A percentile compares a stretch with the other conserved stretches of the same genome.
Evolutionary conservation across 805 yeast genomes (phyloP).

Genomic region (Myxozyma neglecta): DNA sequence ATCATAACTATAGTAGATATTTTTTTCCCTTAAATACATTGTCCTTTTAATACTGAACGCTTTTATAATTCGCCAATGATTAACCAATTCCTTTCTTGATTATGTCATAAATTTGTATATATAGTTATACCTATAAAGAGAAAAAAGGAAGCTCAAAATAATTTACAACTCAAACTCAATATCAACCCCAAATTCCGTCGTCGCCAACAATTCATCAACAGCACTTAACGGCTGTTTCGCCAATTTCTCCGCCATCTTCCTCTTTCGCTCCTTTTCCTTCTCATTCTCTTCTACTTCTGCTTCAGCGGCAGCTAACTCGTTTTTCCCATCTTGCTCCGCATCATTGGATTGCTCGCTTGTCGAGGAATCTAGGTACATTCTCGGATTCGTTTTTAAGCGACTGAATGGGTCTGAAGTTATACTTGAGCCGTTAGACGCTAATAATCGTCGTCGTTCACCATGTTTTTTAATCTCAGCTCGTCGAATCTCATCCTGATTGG

Average conservation of each 20-base stretch:
- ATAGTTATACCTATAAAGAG: not conserved
- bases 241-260: slow-evolving; percentile 37
- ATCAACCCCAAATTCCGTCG: slow-evolving; percentile 42
- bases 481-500: slow-evolving; percentile 74
- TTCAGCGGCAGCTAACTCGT: slow-evolving; percentile 9
- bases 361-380: slow-evolving; percentile 63
- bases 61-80: too few relatives aligned
- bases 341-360: slow-evolving; percentile 48
- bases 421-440: slow-evolving; percentile 26
- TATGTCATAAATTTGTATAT: not conserved
- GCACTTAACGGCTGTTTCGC: slow-evolving; percentile 29
- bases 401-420: slow-evolving; percentile 74
- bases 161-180: slow-evolving; percentile 34
- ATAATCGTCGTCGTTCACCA: slow-evolving; percentile 47
- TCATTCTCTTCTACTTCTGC: slow-evolving; percentile 3
- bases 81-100: too few relatives aligned
- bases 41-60: too few relatives aligned
- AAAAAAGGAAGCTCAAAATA: not conserved
- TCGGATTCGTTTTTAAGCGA: slow-evolving; percentile 83
- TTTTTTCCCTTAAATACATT: too few relatives aligned
- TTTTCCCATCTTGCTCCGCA: slow-evolving; percentile 47
- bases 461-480: slow-evolving; percentile 71
- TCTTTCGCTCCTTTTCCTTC: slow-evolving; percentile 49
- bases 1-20: too few relatives aligned
- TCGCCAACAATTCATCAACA: slow-evolving; percentile 44